Conservation (phyloP, 345 rosid genomes). For the Triadica sebifera region DNA sequence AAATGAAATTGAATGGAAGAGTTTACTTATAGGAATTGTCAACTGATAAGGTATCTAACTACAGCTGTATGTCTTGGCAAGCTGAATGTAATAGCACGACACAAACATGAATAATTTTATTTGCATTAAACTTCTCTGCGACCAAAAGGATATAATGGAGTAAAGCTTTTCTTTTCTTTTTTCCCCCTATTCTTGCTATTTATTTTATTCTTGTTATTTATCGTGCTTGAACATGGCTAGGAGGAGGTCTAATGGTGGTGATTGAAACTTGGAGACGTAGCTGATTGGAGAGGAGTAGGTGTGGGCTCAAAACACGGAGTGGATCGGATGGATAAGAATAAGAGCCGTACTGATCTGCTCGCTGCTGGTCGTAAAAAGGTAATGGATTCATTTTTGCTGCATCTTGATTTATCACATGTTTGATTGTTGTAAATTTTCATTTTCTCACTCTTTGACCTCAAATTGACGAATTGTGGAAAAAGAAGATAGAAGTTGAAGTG, state of each 20-base stretch:
- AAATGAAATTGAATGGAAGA: neutral
- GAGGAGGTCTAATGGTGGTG: slow-evolving; percentile 38
- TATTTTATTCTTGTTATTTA: no score
- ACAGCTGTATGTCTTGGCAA: neutral
- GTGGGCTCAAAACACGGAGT: slow-evolving; percentile 34
- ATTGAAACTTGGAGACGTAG: slow-evolving; percentile 27
- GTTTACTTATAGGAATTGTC: neutral
- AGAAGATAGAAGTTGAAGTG: neutral
- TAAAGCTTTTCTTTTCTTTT: no score
- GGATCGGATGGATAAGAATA: slow-evolving; percentile 85
- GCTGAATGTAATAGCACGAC: slow-evolving; percentile 1
- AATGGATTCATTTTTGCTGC: neutral
- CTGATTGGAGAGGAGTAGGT: slow-evolving; percentile 22
- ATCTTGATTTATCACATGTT: neutral
- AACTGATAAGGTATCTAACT: neutral
- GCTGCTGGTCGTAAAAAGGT: slow-evolving; percentile 97
- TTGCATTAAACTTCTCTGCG: no score
- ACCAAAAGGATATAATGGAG: no score
- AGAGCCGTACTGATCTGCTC: slow-evolving; percentile 80
- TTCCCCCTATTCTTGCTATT: no score
- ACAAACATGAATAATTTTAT: neutral
- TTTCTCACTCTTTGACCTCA: neutral
- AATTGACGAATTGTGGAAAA: neutral
- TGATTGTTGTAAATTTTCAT: neutral
- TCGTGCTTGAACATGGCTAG: neutral